Conservation (phyloP, 495 filamentous ascomycete species). For the Parmelia sp. region DNA sequence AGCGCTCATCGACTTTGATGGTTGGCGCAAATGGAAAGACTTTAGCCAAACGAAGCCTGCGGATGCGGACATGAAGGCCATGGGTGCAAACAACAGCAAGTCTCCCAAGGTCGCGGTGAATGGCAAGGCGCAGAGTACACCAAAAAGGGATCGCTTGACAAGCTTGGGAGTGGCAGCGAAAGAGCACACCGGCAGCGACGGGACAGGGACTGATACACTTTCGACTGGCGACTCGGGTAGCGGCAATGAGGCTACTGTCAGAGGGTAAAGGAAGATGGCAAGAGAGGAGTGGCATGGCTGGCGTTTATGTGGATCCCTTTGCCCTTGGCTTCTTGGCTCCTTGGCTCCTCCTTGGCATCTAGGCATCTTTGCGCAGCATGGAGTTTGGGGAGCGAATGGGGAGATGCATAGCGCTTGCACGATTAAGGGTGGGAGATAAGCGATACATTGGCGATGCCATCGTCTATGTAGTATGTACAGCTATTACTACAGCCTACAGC, state of each 20-base stretch:
- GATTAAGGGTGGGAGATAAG: background rate
- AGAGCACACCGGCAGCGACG: background rate
- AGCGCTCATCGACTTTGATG: constrained; percentile 96
- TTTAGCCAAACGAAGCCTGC: constrained; percentile 40
- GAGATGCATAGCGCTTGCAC: constrained; percentile 1
- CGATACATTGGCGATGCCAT: constrained; percentile 2
- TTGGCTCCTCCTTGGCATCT: too few relatives aligned
- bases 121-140: constrained; percentile 7
- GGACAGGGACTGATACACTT: constrained; percentile 3
- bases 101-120: constrained; percentile 2
- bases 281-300: background rate
- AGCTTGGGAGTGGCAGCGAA: constrained; percentile 1
- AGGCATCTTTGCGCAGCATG: background rate
- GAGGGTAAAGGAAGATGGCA: background rate
- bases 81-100: constrained; percentile 2
- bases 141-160: constrained; percentile 3
- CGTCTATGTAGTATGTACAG: too few relatives aligned
- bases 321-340: background rate
- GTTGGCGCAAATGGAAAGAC: constrained; percentile 96
- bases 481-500: too few relatives aligned
- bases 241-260: background rate
- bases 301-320: background rate
- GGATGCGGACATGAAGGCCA: constrained; percentile 13
- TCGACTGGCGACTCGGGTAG: constrained; percentile 7
- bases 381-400: background rate